These are phyloP conservation scores for Panicum hallii DNA, from an alignment of 202 grass and related monocot genomes.

Conservation along the genomic window DNA sequence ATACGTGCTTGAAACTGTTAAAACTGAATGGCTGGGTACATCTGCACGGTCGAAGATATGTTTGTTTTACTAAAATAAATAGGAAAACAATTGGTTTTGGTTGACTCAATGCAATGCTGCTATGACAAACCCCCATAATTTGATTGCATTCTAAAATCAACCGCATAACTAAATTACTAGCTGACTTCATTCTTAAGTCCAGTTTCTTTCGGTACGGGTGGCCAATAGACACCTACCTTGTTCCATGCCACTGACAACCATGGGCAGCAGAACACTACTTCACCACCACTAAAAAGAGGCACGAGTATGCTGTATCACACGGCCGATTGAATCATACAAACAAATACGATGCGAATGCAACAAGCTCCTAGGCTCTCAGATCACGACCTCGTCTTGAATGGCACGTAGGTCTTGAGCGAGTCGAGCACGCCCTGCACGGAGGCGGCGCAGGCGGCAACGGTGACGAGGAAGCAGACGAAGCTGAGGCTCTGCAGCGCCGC, in stretches of 20 bases:
- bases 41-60: no score
- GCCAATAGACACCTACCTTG: neutral
- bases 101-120: no score
- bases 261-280: neutral
- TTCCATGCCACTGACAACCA: neutral
- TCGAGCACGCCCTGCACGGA: conserved; percentile 72
- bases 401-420: conserved; percentile 64
- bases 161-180: neutral
- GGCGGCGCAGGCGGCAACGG: conserved; percentile 54
- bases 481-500: conserved; percentile 68
- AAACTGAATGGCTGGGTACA: no score
- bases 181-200: neutral
- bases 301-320: conserved; percentile 8
- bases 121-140: neutral
- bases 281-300: conserved; percentile 1
- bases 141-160: neutral
- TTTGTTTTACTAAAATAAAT: no score
- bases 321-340: neutral
- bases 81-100: no score
- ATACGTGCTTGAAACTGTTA: no score
- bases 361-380: neutral
- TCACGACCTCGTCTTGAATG: conserved; percentile 66
- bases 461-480: conserved; percentile 87
- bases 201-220: neutral
- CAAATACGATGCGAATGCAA: neutral